Conservation (phyloP, 768 basidiomycete genomes). For the Obba rivulosa region DNA sequence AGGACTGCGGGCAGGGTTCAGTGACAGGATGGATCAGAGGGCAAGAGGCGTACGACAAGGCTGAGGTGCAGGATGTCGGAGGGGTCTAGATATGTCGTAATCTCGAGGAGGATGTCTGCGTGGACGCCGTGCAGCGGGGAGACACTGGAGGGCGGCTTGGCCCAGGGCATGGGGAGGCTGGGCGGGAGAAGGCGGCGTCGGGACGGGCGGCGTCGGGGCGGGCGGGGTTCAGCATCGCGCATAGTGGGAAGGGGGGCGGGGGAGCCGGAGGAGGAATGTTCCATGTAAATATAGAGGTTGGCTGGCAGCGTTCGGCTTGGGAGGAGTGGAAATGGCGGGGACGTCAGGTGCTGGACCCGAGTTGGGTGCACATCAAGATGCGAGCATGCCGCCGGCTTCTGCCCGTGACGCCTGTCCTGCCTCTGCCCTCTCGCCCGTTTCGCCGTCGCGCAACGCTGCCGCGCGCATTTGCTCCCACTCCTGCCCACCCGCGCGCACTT, state of each 20-base stretch:
- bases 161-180: background rate
- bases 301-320: no score
- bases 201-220: background rate
- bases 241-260: background rate
- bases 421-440: no score
- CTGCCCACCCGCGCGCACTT: no score
- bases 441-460: no score
- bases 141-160: background rate
- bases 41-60: conserved; percentile 44
- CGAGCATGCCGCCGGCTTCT: no score
- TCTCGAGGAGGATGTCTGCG: conserved; percentile 62
- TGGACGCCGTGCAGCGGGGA: conserved; percentile 29
- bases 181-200: background rate
- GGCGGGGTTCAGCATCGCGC: background rate
- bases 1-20: conserved; percentile 37
- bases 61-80: conserved; percentile 55
- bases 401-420: no score
- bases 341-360: no score
- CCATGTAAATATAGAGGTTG: background rate
- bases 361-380: no score
- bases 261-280: background rate
- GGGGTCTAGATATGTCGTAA: conserved; percentile 48
- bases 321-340: no score
- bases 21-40: background rate
- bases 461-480: no score